Conservation (phyloP, 768 basidiomycete species). For the Lactifluus volemus region DNA sequence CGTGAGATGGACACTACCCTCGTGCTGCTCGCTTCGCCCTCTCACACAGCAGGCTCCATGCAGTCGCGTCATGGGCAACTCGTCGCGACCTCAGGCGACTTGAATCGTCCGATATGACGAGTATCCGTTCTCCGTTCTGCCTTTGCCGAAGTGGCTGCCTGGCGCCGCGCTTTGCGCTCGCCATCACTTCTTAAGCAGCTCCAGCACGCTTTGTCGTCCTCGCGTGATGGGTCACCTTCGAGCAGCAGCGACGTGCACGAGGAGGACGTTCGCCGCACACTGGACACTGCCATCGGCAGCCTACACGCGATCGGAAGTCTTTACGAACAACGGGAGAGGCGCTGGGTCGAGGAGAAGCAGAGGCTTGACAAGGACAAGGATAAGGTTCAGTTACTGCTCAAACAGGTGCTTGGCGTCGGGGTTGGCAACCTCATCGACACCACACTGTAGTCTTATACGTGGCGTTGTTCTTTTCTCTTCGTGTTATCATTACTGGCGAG, state of each 20-base stretch:
- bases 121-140: conserved; percentile 45
- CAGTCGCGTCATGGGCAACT: conserved; percentile 59
- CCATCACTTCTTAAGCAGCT: conserved; percentile 42
- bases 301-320: conserved; percentile 53
- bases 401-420: conserved; percentile 44
- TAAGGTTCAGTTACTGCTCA: conserved; percentile 53
- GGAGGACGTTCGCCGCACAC: conserved; percentile 56
- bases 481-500: neutral
- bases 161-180: conserved; percentile 41
- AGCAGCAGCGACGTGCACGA: conserved; percentile 40
- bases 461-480: neutral
- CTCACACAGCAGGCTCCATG: conserved; percentile 58
- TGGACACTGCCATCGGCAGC: conserved; percentile 61
- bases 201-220: conserved; percentile 32
- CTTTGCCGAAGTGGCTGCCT: conserved; percentile 52
- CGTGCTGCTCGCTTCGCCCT: conserved; percentile 64
- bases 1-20: conserved; percentile 75
- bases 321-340: conserved; percentile 57
- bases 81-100: conserved; percentile 43
- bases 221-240: conserved; percentile 49
- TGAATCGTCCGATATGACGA: conserved; percentile 41
- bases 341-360: conserved; percentile 65
- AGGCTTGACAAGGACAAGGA: conserved; percentile 59
- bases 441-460: neutral
- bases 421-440: conserved; percentile 14